Base-by-base conservation (phyloP, 139 green algal genomes). In the Pedinophyceae sp. region DNA sequence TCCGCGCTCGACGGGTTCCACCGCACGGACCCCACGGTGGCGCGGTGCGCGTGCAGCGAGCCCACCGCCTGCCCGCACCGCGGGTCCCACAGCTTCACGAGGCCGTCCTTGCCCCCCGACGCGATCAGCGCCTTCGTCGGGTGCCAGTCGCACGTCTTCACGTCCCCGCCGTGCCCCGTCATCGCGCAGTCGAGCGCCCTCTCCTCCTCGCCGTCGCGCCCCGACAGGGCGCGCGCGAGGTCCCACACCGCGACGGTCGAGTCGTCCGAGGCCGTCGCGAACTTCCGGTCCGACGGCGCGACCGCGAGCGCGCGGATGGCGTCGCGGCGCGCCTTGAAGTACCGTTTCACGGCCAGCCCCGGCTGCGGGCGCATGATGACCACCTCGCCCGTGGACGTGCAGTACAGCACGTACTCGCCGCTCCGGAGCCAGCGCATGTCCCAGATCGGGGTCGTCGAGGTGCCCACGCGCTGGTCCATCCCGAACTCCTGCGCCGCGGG, bases 21-120 rank as follows among this genome's bases (percentile, higher is more conserved):
- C 30, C 74, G 59, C 16, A 80, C 69, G 34, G 71, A 57, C 52
- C 68, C 29, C 40, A 84, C 72, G 15, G 71, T 76, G 39, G 65
- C 76, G 60, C 93, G 94, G 72, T 96, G 87, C 1, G 78, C 83
- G 43, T 93, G 77, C 64, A 96, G 64, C 0, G 76, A 90, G 10
- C 70, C 58, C 6, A 87, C 29, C 48, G 58, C 45, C 24, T 66
- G 46, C 22, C 82, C 83, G 4, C 48, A 38, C 18, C 72, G 57
- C 1, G 80, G 61, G 64, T 92, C 86, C 88, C 88, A 97, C 54
- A 97, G 68, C 72, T 96, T 97, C 24, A 94, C 66, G 48, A 90
- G 67, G 0, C 54, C 70, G 57, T 97, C 88, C 68, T 95, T 93
- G 61, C 54, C 67, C 66, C 61, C 70, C 23, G 68, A 83, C 15